These are phyloP conservation scores for Podila clonocystis DNA, from an alignment of 192 early-diverging fungal genomes.

Conservation along the genomic window DNA sequence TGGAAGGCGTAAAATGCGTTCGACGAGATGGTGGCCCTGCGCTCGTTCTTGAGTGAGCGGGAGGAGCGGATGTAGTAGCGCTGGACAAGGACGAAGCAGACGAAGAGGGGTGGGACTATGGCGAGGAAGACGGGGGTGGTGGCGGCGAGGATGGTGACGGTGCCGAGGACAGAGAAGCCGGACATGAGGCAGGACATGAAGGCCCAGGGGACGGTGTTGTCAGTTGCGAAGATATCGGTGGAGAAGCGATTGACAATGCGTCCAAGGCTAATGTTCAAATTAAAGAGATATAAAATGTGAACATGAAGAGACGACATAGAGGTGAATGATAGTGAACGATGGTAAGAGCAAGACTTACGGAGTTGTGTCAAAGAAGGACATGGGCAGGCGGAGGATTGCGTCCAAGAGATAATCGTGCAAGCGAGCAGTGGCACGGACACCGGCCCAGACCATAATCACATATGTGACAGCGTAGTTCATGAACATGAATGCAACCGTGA, in stretches of 20 bases:
- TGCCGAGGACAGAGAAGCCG: constrained; percentile 39
- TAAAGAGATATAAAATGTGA: too few relatives aligned
- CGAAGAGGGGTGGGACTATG: constrained; percentile 55
- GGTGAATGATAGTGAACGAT: too few relatives aligned
- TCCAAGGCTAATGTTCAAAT: constrained; percentile 72
- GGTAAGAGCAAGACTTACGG: background rate
- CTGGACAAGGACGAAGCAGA: constrained; percentile 57
- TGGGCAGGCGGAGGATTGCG: constrained; percentile 19
- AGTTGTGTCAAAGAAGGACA: constrained; percentile 7
- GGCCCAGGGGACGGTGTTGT: constrained; percentile 67
- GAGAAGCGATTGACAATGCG: constrained; percentile 91
- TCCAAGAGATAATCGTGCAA: constrained; percentile 15
- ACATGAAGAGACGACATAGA: too few relatives aligned
- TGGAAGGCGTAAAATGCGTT: constrained; percentile 36
- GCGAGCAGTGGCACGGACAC: constrained; percentile 9
- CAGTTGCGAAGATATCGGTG: constrained; percentile 85
- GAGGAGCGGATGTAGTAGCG: constrained; percentile 73
- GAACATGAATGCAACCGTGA: constrained; percentile 71
- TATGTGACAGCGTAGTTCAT: constrained; percentile 63
- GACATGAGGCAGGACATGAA: constrained; percentile 53
- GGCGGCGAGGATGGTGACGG: constrained; percentile 46
- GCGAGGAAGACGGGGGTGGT: constrained; percentile 56
- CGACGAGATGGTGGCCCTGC: constrained; percentile 6
- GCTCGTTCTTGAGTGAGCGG: constrained; percentile 71
- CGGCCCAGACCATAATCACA: constrained; percentile 70